phyloP scores from a whole-genome alignment of 768 basidiomycete genomes.

The Baorangia bicolor region DNA sequence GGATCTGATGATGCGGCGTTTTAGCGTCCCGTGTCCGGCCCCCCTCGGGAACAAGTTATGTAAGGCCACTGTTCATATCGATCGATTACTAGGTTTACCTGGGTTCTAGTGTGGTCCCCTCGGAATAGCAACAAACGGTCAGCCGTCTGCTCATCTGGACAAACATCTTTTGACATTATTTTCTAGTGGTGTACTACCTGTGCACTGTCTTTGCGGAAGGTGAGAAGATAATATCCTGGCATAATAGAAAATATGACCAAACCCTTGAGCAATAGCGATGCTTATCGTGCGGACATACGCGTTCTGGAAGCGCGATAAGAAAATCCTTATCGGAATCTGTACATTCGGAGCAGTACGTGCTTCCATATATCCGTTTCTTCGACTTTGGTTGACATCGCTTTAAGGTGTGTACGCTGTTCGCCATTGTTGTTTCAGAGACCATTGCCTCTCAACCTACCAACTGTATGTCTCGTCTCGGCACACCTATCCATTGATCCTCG shows the following conservation, averaged over 20 bases:
- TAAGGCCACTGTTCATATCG: not conserved
- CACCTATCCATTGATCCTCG: not conserved
- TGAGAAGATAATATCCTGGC: not conserved
- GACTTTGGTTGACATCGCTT: not conserved
- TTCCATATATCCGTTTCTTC: not conserved
- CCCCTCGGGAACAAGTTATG: constrained; percentile 4
- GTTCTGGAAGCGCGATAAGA: constrained; percentile 18
- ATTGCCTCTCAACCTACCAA: not conserved
- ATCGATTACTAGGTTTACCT: not conserved
- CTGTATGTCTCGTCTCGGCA: not conserved
- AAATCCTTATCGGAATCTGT: constrained; percentile 16
- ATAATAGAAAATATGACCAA: not conserved
- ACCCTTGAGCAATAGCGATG: constrained; percentile 5
- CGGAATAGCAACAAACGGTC: constrained; percentile 10
- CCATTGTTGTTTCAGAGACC: constrained; percentile 10
- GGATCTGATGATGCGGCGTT: not conserved
- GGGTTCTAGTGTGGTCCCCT: constrained; percentile 11
- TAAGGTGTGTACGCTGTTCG: constrained; percentile 5
- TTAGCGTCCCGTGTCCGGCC: constrained; percentile 5
- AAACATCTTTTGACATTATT: not conserved
- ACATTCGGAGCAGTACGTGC: constrained; percentile 8
- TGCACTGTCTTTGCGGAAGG: constrained; percentile 18
- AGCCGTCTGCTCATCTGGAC: not conserved
- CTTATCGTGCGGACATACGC: constrained; percentile 21
- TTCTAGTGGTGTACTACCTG: constrained; percentile 13